phyloP scores from a whole-genome alignment of 768 basidiomycete species.

The Mrakia hoshinonis region DNA sequence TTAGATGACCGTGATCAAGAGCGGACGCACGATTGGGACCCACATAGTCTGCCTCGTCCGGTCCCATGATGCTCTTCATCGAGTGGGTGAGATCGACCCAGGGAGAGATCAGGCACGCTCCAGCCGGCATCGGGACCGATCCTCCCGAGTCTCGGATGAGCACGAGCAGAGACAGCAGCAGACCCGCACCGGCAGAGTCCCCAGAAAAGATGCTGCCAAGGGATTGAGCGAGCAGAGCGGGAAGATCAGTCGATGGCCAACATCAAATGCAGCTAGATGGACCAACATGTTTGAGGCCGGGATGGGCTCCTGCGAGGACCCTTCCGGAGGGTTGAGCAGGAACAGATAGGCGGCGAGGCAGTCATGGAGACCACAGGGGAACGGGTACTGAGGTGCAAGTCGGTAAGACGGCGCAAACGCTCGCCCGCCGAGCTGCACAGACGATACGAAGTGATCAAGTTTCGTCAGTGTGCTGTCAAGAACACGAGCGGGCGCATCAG shows the following conservation, averaged over 20 bases:
- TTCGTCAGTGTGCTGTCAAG: not conserved
- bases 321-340: constrained; percentile 44
- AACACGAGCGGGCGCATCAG: not conserved
- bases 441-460: not conserved
- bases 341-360: constrained; percentile 38
- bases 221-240: constrained; percentile 36
- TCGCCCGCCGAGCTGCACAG: constrained; percentile 37
- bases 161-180: constrained; percentile 64
- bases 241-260: no score
- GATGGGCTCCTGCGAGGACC: constrained; percentile 65
- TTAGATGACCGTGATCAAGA: not conserved
- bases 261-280: no score
- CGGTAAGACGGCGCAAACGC: constrained; percentile 40
- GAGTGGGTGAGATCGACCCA: constrained; percentile 90
- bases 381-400: constrained; percentile 39
- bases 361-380: constrained; percentile 34
- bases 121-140: constrained; percentile 69
- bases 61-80: constrained; percentile 48
- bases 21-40: not conserved
- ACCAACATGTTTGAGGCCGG: constrained; percentile 52
- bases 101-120: constrained; percentile 79
- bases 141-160: constrained; percentile 64
- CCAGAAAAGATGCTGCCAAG: constrained; percentile 65
- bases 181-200: constrained; percentile 86
- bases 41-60: constrained; percentile 16